These are phyloP conservation scores for Darksidea phi DNA, from an alignment of 495 filamentous ascomycete genomes.

Conservation along the genomic window DNA sequence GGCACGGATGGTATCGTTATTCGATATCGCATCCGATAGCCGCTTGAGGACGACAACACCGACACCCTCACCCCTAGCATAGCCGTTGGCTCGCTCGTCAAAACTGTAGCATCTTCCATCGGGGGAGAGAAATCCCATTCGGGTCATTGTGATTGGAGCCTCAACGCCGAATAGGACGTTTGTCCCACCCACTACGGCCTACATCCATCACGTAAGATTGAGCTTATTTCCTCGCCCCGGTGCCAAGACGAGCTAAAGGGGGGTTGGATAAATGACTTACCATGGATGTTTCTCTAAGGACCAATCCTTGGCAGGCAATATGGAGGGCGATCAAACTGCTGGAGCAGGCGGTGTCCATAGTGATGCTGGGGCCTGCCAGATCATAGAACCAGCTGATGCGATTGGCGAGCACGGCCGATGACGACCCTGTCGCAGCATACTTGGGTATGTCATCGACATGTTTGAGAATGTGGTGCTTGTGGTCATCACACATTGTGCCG, in stretches of 20 bases:
- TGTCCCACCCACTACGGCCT: not conserved
- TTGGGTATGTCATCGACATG: not conserved
- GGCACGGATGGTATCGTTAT: slow-evolving; percentile 9
- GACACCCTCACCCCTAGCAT: slow-evolving; percentile 50
- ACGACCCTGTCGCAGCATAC: not conserved
- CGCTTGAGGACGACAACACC: slow-evolving; percentile 45
- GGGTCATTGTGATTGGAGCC: not conserved
- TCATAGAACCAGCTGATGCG: slow-evolving; percentile 20
- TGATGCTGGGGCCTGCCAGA: slow-evolving; percentile 6
- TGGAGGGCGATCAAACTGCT: slow-evolving; percentile 15
- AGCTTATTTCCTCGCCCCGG: not conserved
- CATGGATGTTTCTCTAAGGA: slow-evolving; percentile 8
- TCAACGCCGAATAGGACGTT: not conserved
- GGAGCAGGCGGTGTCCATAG: slow-evolving; percentile 19
- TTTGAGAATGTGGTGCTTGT: not conserved
- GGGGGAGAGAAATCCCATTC: slow-evolving; percentile 7
- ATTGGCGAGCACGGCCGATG: slow-evolving; percentile 4
- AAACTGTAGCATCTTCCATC: slow-evolving; percentile 40
- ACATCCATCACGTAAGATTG: slow-evolving; percentile 6
- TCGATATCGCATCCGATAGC: not conserved
- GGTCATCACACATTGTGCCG: not conserved
- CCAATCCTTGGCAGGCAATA: slow-evolving; percentile 7
- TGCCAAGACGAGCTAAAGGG: not conserved
- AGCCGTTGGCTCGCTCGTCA: slow-evolving; percentile 48
- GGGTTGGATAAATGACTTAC: slow-evolving; percentile 7